phyloP scores from a whole-genome alignment of 768 basidiomycete species.

The Neoboletus magnificus region DNA sequence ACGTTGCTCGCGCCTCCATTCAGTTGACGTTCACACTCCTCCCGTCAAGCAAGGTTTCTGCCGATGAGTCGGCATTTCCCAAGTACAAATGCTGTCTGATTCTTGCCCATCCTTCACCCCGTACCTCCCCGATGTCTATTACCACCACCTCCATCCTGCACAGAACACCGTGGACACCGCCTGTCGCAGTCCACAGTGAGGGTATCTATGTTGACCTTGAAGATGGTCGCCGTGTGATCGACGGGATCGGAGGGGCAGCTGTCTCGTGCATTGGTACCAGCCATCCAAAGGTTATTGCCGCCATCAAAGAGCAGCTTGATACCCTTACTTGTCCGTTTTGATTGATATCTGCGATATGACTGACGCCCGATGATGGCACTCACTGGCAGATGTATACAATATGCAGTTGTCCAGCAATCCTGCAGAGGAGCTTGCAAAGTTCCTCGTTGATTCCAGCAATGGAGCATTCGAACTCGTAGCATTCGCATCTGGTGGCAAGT shows the following conservation, averaged over 20 bases:
- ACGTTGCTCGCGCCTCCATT: no score
- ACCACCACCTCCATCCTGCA: constrained; percentile 48
- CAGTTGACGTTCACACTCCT: no score
- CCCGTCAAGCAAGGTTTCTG: no score
- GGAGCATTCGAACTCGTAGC: constrained; percentile 72
- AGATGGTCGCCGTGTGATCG: constrained; percentile 66
- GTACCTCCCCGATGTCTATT: constrained; percentile 13
- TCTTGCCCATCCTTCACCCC: neutral
- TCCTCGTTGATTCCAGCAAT: constrained; percentile 59
- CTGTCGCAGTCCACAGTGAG: constrained; percentile 60
- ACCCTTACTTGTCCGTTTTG: constrained; percentile 63
- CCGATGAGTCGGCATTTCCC: no score
- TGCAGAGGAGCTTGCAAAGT: constrained; percentile 73
- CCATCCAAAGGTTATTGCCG: constrained; percentile 67
- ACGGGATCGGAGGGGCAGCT: constrained; percentile 84
- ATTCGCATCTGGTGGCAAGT: constrained; percentile 72
- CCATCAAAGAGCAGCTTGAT: constrained; percentile 78
- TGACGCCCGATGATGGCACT: neutral
- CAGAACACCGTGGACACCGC: constrained; percentile 72
- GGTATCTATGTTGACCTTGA: constrained; percentile 73
- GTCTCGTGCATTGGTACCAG: constrained; percentile 75
- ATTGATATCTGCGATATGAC: neutral
- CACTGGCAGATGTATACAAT: constrained; percentile 78
- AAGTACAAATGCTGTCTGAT: neutral
- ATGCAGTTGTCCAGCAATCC: constrained; percentile 81